Percentiles rank a stretch among this genome's conserved stretches.
phyloP scores from a whole-genome alignment of 106 monocot species.

The Posidonia australis region DNA sequence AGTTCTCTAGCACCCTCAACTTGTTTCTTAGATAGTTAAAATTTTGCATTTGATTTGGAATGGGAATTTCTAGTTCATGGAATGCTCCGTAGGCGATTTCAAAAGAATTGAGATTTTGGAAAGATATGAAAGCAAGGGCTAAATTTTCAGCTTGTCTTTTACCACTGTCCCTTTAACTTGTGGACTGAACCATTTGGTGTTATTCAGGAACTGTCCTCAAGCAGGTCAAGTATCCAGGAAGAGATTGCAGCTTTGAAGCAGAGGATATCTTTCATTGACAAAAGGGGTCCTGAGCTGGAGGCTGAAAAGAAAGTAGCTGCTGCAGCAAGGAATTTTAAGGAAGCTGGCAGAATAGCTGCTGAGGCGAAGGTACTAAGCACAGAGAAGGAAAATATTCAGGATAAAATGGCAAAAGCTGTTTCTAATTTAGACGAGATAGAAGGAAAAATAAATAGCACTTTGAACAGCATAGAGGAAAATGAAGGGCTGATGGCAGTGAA shows the following conservation, averaged over 20 bases:
- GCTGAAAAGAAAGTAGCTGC: constrained; percentile 96
- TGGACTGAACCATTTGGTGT: background rate
- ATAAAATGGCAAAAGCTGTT: constrained; percentile 32
- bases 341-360: constrained; percentile 73
- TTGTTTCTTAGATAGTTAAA: no score
- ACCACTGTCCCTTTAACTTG: no score
- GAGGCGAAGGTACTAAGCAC: constrained; percentile 66
- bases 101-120: no score
- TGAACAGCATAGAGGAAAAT: constrained; percentile 42
- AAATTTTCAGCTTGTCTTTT: no score
- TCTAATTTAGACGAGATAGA: constrained; percentile 50
- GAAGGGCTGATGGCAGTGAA: constrained; percentile 48
- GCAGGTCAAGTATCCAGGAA: constrained; percentile 52
- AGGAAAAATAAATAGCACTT: constrained; percentile 34
- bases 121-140: no score
- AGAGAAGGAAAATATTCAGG: constrained; percentile 59
- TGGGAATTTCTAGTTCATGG: no score
- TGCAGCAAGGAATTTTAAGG: constrained; percentile 90
- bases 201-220: constrained; percentile 62
- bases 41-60: no score
- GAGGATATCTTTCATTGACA: constrained; percentile 74
- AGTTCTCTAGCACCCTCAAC: no score
- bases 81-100: no score
- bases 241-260: constrained; percentile 56
- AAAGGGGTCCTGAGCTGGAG: constrained; percentile 85